A percentile compares a stretch with the other conserved stretches of the same genome.
phyloP scores from a whole-genome alignment of 2,329 filamentous ascomycete genomes.

The Sporothrix brasiliensis region DNA sequence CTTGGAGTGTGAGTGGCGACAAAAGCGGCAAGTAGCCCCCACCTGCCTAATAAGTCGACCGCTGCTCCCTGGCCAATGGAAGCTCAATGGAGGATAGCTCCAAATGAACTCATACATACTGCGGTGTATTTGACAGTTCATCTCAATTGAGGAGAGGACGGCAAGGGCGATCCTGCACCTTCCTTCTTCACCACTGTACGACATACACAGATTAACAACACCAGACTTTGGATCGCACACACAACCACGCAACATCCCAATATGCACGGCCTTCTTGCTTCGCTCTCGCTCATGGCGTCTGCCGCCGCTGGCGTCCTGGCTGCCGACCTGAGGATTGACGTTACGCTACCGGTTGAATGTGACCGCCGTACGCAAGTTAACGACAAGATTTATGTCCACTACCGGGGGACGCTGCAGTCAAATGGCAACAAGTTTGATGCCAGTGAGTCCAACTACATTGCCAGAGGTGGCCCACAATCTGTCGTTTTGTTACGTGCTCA shows the following conservation, averaged over 20 bases:
- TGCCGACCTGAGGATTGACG: constrained; percentile 73
- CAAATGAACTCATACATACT: not conserved
- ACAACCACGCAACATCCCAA: constrained; percentile 34
- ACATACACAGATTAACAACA: not conserved
- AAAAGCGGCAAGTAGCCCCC: not conserved
- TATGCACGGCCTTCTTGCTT: constrained; percentile 56
- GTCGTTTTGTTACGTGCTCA: not conserved
- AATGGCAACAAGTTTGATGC: constrained; percentile 83
- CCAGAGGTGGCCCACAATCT: not conserved
- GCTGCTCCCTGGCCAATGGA: not conserved
- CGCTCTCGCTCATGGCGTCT: constrained; percentile 56
- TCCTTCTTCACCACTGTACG: not conserved
- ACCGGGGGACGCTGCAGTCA: constrained; percentile 75
- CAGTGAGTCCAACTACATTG: constrained; percentile 48
- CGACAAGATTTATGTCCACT: constrained; percentile 84
- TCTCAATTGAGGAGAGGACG: constrained; percentile 24
- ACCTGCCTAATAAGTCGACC: not conserved
- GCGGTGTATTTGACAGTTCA: not conserved
- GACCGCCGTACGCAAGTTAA: constrained; percentile 74
- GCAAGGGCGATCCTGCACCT: not conserved
- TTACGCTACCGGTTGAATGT: constrained; percentile 74
- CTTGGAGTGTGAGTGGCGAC: not conserved
- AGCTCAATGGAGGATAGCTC: not conserved
- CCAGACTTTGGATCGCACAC: not conserved
- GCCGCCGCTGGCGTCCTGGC: constrained; percentile 56